These are phyloP conservation scores for Scytalidium sp. DNA, from an alignment of 2,329 filamentous ascomycete species.

Conservation along the genomic window DNA sequence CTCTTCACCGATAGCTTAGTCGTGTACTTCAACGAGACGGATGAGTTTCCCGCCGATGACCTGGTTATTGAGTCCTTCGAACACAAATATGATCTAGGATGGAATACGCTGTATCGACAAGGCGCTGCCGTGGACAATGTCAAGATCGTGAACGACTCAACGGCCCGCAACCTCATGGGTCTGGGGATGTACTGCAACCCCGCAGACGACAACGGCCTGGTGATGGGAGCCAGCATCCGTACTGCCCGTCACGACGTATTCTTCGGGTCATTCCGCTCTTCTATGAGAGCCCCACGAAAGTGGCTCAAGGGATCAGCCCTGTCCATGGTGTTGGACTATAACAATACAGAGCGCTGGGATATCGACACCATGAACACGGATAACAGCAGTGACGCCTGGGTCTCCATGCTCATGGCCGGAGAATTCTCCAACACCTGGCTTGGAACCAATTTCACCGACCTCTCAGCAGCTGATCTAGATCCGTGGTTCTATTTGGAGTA, in stretches of 20 bases:
- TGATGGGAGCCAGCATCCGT: constrained; percentile 39
- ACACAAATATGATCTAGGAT: constrained; percentile 43
- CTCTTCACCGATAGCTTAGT: constrained; percentile 45
- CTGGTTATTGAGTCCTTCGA: constrained; percentile 38
- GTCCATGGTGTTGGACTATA: constrained; percentile 43
- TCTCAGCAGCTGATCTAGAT: constrained; percentile 11
- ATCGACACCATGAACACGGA: constrained; percentile 44
- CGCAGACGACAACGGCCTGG: constrained; percentile 20
- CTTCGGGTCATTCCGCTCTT: constrained; percentile 42
- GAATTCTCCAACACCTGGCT: constrained; percentile 34
- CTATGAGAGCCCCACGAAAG: constrained; percentile 36
- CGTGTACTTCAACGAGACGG: constrained; percentile 48
- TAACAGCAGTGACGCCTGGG: constrained; percentile 32
- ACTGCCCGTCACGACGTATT: constrained; percentile 42
- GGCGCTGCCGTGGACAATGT: constrained; percentile 38
- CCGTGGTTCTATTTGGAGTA: constrained; percentile 44
- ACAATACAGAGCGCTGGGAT: constrained; percentile 38
- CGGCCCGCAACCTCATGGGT: constrained; percentile 2
- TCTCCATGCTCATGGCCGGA: constrained; percentile 34
- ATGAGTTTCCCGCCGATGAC: constrained; percentile 26
- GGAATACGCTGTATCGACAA: constrained; percentile 41
- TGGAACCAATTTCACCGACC: constrained; percentile 23
- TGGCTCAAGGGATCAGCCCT: constrained; percentile 37
- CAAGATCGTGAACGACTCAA: constrained; percentile 24
- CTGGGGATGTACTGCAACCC: constrained; percentile 9